Conservation (phyloP, 345 rosid genomes). For the Xanthoceras sorbifolium region DNA sequence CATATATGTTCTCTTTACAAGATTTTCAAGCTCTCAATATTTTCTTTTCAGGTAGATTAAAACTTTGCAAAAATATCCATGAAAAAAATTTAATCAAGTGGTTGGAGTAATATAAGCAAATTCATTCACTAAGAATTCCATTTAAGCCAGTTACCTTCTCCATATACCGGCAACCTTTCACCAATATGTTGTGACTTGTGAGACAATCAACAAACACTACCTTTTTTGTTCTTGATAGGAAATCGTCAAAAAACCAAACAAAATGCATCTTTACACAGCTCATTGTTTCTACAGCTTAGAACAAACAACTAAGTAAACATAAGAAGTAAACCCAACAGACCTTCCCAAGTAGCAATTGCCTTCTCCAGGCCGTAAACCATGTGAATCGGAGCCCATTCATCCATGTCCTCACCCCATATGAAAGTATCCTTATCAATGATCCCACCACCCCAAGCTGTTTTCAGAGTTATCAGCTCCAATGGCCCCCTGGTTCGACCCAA, state of each 20-base stretch:
- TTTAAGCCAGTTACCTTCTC: not conserved
- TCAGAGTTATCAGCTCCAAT: slow-evolving; percentile 77
- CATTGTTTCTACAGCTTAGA: too few species aligned
- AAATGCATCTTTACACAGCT: not conserved
- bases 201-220: not conserved
- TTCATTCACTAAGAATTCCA: not conserved
- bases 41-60: too few species aligned
- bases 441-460: slow-evolving; percentile 92
- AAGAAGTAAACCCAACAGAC: slow-evolving; percentile 35
- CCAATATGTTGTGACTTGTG: not conserved
- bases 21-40: not conserved
- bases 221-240: not conserved
- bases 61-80: too few species aligned
- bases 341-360: slow-evolving; percentile 98
- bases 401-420: slow-evolving; percentile 93
- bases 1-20: not conserved
- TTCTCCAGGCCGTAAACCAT: slow-evolving; percentile 93
- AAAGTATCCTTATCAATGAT: slow-evolving; percentile 90
- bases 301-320: slow-evolving; percentile 4
- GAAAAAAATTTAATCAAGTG: not conserved
- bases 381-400: slow-evolving; percentile 95
- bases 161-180: not conserved
- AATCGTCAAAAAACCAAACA: not conserved
- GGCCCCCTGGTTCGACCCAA: slow-evolving; percentile 93
- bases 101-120: not conserved